Evolutionary conservation across 129 eudicot genomes (phyloP), one percentile per base, ranked within the genome.

Genomic region (Glebionis coronaria): DNA sequence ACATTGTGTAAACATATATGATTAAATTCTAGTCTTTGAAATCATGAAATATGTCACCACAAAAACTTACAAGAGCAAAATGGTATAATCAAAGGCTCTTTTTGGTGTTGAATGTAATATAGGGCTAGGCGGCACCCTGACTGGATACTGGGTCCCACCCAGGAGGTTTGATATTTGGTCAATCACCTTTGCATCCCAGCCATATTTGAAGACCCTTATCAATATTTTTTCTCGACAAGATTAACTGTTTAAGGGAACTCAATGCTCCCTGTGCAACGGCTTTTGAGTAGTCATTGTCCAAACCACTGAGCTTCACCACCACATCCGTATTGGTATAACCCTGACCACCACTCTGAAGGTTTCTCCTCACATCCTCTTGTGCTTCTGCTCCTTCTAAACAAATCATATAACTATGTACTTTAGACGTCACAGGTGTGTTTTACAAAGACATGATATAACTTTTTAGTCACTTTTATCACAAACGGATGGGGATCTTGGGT

Each of bases 111-210:
- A n/a, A n/a, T 44, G 45, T 12, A 47, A 44, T 18, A 25, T 35
- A 6, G 25, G 42, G 15, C 47, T 75, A 75, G 23, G 50, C 63
- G 5, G 76, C 67, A 54, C 73, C 81, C 14, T 56, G 54, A 60
- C 85, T 78, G 5, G 73, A 53, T 45, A 92, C 66, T 44, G 95
- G 98, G 76, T 88, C 95, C 90, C 90, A 88, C 6, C 90, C 98
- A 6, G 98, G 98, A 72, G 97, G 96, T 42, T 88, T 78, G 79
- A 93, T 93, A 65, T 93, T 80, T 3, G 98, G 98, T 97, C 98
- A 93, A 58, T 93, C 98, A 5, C 98, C 98, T 23, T 97, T 76
- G 71, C 98, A 93, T 63, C 98, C 98, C 63, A 93, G 49, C 66
- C 98, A 71, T 76, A 93, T 82, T 46, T 93, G 89, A 63, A 93